Evolutionary conservation across 1,284 basidiomycete genomes (phyloP).

Genomic region (Boletus holoroseus): DNA sequence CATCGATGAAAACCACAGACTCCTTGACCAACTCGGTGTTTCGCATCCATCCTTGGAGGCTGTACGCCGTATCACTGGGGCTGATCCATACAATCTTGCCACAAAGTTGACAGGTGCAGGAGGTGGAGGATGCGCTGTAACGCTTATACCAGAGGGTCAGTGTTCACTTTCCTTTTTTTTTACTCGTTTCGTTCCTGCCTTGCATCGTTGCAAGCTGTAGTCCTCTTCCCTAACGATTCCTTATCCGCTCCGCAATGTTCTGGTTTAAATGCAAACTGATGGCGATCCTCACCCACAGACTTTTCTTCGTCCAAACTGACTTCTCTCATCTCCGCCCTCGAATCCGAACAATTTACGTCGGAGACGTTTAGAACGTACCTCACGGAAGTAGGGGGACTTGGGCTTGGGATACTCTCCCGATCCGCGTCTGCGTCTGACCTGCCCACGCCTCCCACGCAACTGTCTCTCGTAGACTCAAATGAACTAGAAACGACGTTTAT

Average conservation of each 20-base stretch:
- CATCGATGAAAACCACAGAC: conserved; percentile 84
- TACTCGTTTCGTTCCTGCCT: background rate
- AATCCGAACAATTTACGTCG: conserved; percentile 32
- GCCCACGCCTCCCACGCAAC: conserved; percentile 23
- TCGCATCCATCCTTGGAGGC: conserved; percentile 86
- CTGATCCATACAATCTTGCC: conserved; percentile 63
- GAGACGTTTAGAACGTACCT: conserved; percentile 83
- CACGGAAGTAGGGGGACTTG: conserved; percentile 89
- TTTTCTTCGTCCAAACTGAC: conserved; percentile 57
- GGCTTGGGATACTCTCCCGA: conserved; percentile 68
- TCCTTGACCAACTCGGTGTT: conserved; percentile 87
- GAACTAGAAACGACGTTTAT: conserved; percentile 49
- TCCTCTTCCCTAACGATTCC: background rate
- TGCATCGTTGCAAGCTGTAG: background rate
- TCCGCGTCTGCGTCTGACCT: conserved; percentile 3
- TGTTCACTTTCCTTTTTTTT: conserved; percentile 4
- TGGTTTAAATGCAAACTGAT: conserved; percentile 9
- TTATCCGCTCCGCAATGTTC: background rate
- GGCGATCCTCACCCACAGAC: conserved; percentile 39
- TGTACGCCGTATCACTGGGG: conserved; percentile 68
- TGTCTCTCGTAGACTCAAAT: conserved; percentile 41
- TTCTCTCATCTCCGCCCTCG: conserved; percentile 55
- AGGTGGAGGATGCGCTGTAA: conserved; percentile 97
- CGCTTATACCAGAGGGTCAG: conserved; percentile 85
- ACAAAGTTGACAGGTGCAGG: conserved; percentile 99